These are phyloP conservation scores for Pyrenophora tritici-repentis DNA, from an alignment of 2,329 filamentous ascomycete species.

Conservation along the genomic window DNA sequence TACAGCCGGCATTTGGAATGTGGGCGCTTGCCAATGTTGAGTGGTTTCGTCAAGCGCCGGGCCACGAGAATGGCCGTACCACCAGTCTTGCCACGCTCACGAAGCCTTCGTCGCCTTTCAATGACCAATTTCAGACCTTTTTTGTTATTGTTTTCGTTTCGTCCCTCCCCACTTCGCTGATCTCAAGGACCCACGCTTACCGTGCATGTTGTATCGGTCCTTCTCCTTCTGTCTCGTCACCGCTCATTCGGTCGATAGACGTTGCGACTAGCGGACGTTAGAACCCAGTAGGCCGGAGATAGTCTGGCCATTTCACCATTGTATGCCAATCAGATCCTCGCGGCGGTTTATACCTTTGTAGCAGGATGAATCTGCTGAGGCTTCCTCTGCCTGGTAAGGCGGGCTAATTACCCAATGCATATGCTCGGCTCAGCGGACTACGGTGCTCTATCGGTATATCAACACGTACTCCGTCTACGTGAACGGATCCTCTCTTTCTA, in stretches of 20 bases:
- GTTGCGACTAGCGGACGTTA: constrained; percentile 17
- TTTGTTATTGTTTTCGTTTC: constrained; percentile 21
- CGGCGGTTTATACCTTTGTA: constrained; percentile 8
- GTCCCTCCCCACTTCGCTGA: constrained; percentile 19
- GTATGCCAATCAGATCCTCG: constrained; percentile 10
- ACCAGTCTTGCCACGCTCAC: constrained; percentile 5
- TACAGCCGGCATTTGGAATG: not conserved
- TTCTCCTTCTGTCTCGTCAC: constrained; percentile 29
- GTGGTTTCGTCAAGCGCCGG: constrained; percentile 21
- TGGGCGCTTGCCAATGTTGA: constrained; percentile 6
- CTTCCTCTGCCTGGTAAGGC: constrained; percentile 6
- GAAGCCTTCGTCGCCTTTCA: constrained; percentile 1
- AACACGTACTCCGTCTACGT: constrained; percentile 2
- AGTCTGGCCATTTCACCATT: constrained; percentile 2
- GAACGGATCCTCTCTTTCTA: constrained; percentile 1
- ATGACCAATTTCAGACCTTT: constrained; percentile 5
- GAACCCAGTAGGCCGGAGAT: constrained; percentile 11
- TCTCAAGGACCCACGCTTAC: constrained; percentile 17
- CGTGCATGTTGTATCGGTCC: constrained; percentile 29
- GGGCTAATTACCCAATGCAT: constrained; percentile 5
- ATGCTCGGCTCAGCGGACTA: not conserved
- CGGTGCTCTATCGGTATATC: not conserved
- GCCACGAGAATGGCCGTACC: constrained; percentile 4
- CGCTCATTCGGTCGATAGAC: constrained; percentile 25
- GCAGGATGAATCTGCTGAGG: constrained; percentile 1